These are phyloP conservation scores for Cutaneotrichosporon spelunceum DNA, from an alignment of 1,284 basidiomycete genomes.

Conservation along the genomic window DNA sequence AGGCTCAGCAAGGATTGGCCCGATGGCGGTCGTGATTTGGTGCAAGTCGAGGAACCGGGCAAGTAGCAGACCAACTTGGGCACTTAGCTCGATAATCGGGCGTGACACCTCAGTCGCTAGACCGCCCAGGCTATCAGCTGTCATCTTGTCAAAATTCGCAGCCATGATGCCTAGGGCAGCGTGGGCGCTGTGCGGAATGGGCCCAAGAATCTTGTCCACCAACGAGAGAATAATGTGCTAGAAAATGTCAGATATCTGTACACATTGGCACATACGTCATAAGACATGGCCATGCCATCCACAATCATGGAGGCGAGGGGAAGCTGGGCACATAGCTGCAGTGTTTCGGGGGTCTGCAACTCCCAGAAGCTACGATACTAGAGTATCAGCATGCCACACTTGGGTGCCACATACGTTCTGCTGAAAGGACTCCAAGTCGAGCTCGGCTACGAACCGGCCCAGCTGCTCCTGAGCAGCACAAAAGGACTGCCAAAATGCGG, in stretches of 20 bases:
- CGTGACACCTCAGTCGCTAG: conserved; percentile 29
- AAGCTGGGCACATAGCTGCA: conserved; percentile 26
- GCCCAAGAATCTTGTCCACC: conserved; percentile 28
- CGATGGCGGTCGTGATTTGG: conserved; percentile 37
- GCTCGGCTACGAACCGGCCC: conserved; percentile 25
- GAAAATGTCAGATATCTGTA: conserved; percentile 1
- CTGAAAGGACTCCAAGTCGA: conserved; percentile 39
- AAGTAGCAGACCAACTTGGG: conserved; percentile 34
- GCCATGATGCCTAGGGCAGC: conserved; percentile 29
- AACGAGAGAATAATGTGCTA: conserved; percentile 36
- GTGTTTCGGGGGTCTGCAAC: conserved; percentile 20
- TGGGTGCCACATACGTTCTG: conserved; percentile 26
- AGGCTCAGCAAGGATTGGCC: conserved; percentile 33
- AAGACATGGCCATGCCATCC: conserved; percentile 19
- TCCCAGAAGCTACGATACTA: conserved; percentile 42
- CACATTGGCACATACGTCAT: conserved; percentile 15
- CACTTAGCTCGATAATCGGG: conserved; percentile 34
- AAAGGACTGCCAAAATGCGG: conserved; percentile 37
- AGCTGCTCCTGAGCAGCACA: conserved; percentile 36
- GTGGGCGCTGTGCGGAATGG: conserved; percentile 22
- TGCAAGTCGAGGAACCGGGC: conserved; percentile 40
- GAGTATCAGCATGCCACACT: not conserved
- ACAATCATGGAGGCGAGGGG: conserved; percentile 21
- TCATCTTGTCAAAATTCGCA: conserved; percentile 35
- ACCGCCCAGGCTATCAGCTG: conserved; percentile 25